These are phyloP conservation scores for Sutorius eximius DNA, from an alignment of 1,284 basidiomycete genomes.

Conservation along the genomic window DNA sequence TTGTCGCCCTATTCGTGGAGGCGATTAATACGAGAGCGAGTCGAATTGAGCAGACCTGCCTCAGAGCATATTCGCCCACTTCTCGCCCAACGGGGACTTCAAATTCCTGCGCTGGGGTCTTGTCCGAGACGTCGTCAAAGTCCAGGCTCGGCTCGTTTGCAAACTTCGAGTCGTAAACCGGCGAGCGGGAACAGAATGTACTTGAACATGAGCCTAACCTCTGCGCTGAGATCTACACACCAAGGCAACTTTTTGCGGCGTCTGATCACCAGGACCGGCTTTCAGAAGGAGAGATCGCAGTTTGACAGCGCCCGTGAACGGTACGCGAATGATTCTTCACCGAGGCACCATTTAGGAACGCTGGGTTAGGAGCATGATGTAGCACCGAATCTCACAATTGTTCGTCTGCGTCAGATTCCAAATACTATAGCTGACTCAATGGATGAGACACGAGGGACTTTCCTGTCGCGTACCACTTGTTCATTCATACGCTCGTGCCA, in stretches of 20 bases:
- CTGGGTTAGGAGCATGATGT: constrained; percentile 1
- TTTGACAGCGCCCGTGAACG: constrained; percentile 79
- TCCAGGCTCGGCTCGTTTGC: constrained; percentile 71
- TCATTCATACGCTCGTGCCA: constrained; percentile 73
- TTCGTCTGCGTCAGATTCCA: constrained; percentile 83
- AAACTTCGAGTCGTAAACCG: constrained; percentile 46
- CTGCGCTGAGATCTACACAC: constrained; percentile 41
- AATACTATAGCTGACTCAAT: constrained; percentile 44
- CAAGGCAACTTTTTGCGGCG: constrained; percentile 64
- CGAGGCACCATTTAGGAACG: constrained; percentile 9
- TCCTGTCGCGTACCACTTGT: constrained; percentile 45
- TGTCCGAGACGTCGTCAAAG: constrained; percentile 67
- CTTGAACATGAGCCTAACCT: neutral
- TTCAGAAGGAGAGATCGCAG: constrained; percentile 73
- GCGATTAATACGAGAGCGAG: neutral
- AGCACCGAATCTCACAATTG: constrained; percentile 56
- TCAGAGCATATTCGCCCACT: constrained; percentile 73
- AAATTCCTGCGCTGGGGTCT: constrained; percentile 66
- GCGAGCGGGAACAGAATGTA: neutral
- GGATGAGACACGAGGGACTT: neutral
- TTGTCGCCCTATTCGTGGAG: constrained; percentile 56
- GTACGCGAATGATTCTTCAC: constrained; percentile 70
- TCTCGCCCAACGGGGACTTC: constrained; percentile 64
- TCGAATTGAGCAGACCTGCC: constrained; percentile 40
- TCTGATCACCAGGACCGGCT: constrained; percentile 69